Conservation (phyloP, 805 yeast species). For the Nakazawaea wyomingensis region DNA sequence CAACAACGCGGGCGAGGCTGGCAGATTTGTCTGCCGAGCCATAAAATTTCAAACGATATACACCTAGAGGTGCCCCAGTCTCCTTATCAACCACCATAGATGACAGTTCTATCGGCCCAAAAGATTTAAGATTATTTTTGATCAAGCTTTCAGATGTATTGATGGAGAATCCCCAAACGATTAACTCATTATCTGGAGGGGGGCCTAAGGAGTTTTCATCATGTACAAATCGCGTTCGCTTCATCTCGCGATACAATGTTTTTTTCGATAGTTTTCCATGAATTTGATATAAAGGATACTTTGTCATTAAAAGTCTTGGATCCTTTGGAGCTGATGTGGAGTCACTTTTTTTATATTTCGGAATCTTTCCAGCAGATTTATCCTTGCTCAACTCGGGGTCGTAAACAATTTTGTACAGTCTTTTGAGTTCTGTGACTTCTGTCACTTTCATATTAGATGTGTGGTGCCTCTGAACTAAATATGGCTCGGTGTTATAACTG, state of each 20-base stretch:
- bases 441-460: background rate
- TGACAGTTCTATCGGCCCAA: slow-evolving; percentile 59
- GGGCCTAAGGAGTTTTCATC: slow-evolving; percentile 75
- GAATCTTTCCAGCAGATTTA: slow-evolving; percentile 30
- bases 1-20: slow-evolving; percentile 40
- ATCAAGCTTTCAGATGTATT: slow-evolving; percentile 40
- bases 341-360: slow-evolving; percentile 27
- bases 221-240: slow-evolving; percentile 35
- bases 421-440: slow-evolving; percentile 12
- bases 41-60: slow-evolving; percentile 58
- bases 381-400: slow-evolving; percentile 49
- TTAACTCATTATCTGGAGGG: slow-evolving; percentile 63
- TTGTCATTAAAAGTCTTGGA: slow-evolving; percentile 36
- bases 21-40: slow-evolving; percentile 50
- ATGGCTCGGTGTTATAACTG: background rate
- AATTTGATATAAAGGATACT: slow-evolving; percentile 19
- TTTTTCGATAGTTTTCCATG: slow-evolving; percentile 17
- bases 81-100: slow-evolving; percentile 62
- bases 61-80: slow-evolving; percentile 75
- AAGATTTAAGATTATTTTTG: slow-evolving; percentile 51
- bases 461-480: slow-evolving; percentile 5
- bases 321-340: slow-evolving; percentile 31
- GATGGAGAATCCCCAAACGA: slow-evolving; percentile 62
- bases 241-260: slow-evolving; percentile 15
- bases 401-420: slow-evolving; percentile 39